Base-by-base conservation (phyloP, 2,329 filamentous ascomycete species). In the Fusarium drepaniforme region DNA sequence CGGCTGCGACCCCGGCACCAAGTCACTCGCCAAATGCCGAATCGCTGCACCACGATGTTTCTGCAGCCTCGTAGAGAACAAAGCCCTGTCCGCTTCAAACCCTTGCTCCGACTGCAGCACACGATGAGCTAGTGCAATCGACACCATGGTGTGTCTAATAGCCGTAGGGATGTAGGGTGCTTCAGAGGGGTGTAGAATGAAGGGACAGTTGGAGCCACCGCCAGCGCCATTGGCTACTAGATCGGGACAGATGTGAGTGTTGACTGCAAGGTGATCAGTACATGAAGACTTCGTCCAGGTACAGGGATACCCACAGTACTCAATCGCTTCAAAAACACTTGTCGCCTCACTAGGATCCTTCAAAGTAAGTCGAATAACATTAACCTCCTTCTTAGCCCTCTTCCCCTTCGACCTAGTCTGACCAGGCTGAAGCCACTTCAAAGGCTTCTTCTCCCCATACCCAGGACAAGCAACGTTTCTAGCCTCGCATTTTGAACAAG, bases 361-460 rank as follows among this genome's bases (percentile, higher is more conserved):
- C n/a, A 71, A 42, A 25, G 51, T 35, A n/a, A 64, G 46, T 12
- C 40, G 30, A 30, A 59, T 56, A 6, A 58, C 40, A 46, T 69
- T 67, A 25, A 60, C 53, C 40, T 72, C 71, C 16, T 51, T 56
- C 12, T 61, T 67, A 5, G 68, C 67, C 8, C 67, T 56, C 8
- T 66, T 57, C 0, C 69, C 68, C 63, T 77, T 77, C 9, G 73
- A 77, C 53, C 73, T 63, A 5, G 73, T 77, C 59, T 77, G 71
- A 4, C 75, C 75, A 4, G 75, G 73, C 59, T 68, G 57, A 1
- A 76, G 66, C 75, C 72, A 77, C 60, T 69, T 72, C 8, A 77
- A 61, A 6, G 76, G 75, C 56, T 74, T 77, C 53, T 72, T 37
- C 9, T 21, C 49, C 3, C 68, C 75, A 61, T 77, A 77, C 0